Conservation (phyloP, 768 basidiomycete genomes). For the Stropharia rugosoannulata region DNA sequence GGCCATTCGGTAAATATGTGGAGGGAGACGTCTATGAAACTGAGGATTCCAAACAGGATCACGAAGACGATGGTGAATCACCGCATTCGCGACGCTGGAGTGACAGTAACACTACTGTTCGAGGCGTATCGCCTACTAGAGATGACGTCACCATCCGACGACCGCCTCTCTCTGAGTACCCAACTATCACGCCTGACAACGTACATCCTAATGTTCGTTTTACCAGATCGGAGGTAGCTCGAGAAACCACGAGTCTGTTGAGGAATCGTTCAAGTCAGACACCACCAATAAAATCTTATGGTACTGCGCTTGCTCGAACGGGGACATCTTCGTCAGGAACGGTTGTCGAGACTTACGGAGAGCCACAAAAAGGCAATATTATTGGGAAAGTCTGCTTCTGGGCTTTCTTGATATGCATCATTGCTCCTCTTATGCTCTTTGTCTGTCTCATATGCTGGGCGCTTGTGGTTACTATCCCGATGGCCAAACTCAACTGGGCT, state of each 20-base stretch:
- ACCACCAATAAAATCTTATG: constrained; percentile 65
- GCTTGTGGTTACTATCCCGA: constrained; percentile 93
- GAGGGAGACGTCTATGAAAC: constrained; percentile 61
- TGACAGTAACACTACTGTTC: constrained; percentile 38
- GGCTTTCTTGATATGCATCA: constrained; percentile 69
- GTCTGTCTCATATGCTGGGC: constrained; percentile 94
- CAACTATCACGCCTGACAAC: constrained; percentile 43
- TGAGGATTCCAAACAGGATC: constrained; percentile 35
- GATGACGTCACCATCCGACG: constrained; percentile 23
- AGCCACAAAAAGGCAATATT: constrained; percentile 40
- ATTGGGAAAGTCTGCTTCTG: constrained; percentile 81
- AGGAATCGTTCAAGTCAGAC: constrained; percentile 27
- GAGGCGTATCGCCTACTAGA: constrained; percentile 27
- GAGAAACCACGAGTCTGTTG: constrained; percentile 51
- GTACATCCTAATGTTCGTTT: constrained; percentile 37
- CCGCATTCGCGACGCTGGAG: constrained; percentile 29
- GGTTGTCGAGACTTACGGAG: constrained; percentile 25
- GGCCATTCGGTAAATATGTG: constrained; percentile 99
- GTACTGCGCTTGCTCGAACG: constrained; percentile 45
- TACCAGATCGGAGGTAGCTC: constrained; percentile 36
- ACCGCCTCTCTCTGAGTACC: constrained; percentile 38
- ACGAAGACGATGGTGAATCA: constrained; percentile 35
- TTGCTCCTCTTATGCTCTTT: constrained; percentile 86
- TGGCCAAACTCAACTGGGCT: constrained; percentile 98
- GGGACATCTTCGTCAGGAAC: constrained; percentile 29